phyloP scores from a whole-genome alignment of 441 rosid species.

The Corymbia calophylla region DNA sequence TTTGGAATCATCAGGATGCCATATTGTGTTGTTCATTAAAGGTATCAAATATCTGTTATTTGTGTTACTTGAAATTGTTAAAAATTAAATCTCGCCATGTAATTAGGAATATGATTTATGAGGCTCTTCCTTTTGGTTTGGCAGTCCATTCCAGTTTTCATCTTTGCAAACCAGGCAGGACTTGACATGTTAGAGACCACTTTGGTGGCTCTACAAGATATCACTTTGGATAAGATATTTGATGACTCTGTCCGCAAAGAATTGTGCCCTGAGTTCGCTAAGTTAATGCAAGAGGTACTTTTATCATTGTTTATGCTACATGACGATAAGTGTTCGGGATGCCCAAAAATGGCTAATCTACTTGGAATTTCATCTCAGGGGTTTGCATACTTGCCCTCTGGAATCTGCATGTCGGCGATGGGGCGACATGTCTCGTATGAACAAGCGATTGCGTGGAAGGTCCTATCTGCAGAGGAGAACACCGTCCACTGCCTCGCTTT shows the following conservation, averaged over 20 bases:
- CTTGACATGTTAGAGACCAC: conserved; percentile 99
- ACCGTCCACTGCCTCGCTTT: conserved; percentile 84
- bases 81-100: background rate
- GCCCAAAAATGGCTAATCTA: background rate
- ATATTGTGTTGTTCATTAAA: conserved; percentile 80
- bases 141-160: conserved; percentile 77
- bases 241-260: conserved; percentile 81
- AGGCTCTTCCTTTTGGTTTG: conserved; percentile 3
- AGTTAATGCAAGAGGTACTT: conserved; percentile 84
- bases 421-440: conserved; percentile 80
- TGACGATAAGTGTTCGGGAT: background rate
- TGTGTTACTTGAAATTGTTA: background rate
- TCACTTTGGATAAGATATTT: conserved; percentile 77
- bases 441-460: conserved; percentile 91
- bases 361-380: conserved; percentile 35
- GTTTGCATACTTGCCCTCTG: conserved; percentile 62
- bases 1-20: conserved; percentile 88
- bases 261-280: conserved; percentile 58
- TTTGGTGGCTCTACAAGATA: conserved; percentile 84
- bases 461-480: conserved; percentile 55
- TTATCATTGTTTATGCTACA: background rate
- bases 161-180: conserved; percentile 92
- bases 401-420: conserved; percentile 89
- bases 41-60: conserved; percentile 24
- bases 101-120: background rate